A percentile compares a stretch with the other conserved stretches of the same genome.
phyloP scores from a whole-genome alignment of 805 yeast species.

The Lachancea cidri region DNA sequence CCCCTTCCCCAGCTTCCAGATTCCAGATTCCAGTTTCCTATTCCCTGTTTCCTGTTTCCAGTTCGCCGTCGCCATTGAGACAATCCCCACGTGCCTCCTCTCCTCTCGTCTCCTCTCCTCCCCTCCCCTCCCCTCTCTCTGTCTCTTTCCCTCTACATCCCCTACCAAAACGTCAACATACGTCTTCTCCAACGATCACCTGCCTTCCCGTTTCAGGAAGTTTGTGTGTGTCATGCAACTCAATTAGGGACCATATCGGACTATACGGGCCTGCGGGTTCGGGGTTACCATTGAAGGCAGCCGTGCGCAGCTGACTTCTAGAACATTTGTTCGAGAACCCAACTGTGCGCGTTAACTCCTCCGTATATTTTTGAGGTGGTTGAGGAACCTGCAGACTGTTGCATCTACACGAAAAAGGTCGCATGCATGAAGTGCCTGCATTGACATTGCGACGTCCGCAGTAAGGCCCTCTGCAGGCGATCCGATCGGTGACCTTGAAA shows the following conservation, averaged over 20 bases:
- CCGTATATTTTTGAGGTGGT: not conserved
- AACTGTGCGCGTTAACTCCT: not conserved
- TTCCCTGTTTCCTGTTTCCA: not conserved
- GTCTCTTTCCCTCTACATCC: not conserved
- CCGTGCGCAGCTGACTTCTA: not conserved
- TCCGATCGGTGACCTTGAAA: not conserved
- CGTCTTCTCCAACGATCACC: not conserved
- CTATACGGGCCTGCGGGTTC: too few species aligned
- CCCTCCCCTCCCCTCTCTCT: not conserved
- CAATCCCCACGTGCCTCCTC: not conserved
- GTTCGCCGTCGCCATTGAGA: too few species aligned
- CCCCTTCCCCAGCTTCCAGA: too few species aligned
- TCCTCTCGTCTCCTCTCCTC: not conserved
- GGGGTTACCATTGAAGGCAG: not conserved
- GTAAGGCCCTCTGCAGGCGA: not conserved
- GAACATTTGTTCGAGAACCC: not conserved
- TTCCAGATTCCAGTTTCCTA: too few species aligned
- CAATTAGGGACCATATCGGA: too few species aligned
- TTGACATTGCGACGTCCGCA: not conserved
- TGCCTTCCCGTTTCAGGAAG: too few species aligned
- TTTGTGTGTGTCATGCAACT: too few species aligned
- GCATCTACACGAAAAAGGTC: not conserved
- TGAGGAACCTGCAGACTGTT: not conserved
- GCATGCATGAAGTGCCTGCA: not conserved
- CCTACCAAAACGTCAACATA: not conserved